phyloP scores from a whole-genome alignment of 192 early-diverging fungal genomes.

The Coemansia sp. region DNA sequence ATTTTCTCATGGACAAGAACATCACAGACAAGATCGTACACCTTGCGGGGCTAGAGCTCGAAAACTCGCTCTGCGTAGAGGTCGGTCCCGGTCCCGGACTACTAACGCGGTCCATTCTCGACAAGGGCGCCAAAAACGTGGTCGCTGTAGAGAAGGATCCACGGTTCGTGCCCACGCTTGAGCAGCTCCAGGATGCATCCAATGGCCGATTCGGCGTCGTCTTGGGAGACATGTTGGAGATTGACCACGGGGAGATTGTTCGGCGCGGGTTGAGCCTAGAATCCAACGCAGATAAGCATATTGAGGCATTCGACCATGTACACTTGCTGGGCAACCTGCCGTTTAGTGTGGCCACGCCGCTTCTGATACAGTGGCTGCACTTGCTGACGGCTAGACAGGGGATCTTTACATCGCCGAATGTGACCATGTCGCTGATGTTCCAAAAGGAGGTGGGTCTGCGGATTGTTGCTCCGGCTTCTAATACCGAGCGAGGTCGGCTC shows the following conservation, averaged over 20 bases:
- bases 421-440: slow-evolving; percentile 80
- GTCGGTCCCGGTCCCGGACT: slow-evolving; percentile 79
- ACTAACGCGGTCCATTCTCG: slow-evolving; percentile 73
- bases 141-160: slow-evolving; percentile 73
- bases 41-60: slow-evolving; percentile 56
- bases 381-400: slow-evolving; percentile 56
- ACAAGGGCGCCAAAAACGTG: slow-evolving; percentile 60
- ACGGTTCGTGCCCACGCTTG: slow-evolving; percentile 65
- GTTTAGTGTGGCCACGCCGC: slow-evolving; percentile 70
- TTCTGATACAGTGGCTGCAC: slow-evolving; percentile 73
- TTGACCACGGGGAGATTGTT: slow-evolving; percentile 58
- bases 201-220: slow-evolving; percentile 57
- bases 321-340: slow-evolving; percentile 80
- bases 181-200: slow-evolving; percentile 72
- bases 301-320: slow-evolving; percentile 34
- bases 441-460: slow-evolving; percentile 76
- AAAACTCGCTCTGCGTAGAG: slow-evolving; percentile 67
- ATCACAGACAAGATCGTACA: slow-evolving; percentile 74
- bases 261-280: slow-evolving; percentile 21
- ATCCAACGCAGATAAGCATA: slow-evolving; percentile 7
- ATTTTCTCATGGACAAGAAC: slow-evolving; percentile 81
- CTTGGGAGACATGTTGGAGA: slow-evolving; percentile 64
- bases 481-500: slow-evolving; percentile 59
- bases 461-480: slow-evolving; percentile 57
- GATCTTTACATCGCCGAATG: slow-evolving; percentile 55